These are phyloP conservation scores for Nannochloris sp. DNA, from an alignment of 139 green algal species.

Conservation along the genomic window DNA sequence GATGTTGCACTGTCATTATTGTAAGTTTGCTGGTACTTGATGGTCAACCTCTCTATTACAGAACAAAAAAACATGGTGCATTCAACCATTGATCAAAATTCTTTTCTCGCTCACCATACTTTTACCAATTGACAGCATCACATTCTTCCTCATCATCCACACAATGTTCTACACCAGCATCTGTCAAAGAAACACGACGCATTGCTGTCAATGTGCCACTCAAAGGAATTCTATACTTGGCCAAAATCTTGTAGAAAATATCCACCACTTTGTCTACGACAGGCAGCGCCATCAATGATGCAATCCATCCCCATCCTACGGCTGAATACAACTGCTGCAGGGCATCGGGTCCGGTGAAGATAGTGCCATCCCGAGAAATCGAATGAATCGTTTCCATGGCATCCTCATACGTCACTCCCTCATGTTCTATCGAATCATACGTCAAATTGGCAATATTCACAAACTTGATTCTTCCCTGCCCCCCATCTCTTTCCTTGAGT, in stretches of 20 bases:
- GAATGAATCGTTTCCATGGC: constrained; percentile 70
- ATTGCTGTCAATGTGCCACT: constrained; percentile 43
- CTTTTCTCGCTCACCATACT: neutral
- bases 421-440: constrained; percentile 36
- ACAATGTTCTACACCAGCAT: constrained; percentile 28
- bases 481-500: constrained; percentile 40
- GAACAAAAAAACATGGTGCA: no score
- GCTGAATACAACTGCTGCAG: constrained; percentile 48
- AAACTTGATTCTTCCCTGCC: constrained; percentile 11
- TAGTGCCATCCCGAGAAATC: constrained; percentile 45
- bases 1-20: no score
- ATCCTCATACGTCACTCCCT: constrained; percentile 44
- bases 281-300: constrained; percentile 46
- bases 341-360: constrained; percentile 44
- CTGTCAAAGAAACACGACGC: constrained; percentile 38
- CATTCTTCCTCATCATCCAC: constrained; percentile 34
- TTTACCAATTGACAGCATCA: constrained; percentile 11
- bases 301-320: constrained; percentile 62
- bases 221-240: constrained; percentile 46
- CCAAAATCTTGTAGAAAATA: constrained; percentile 58
- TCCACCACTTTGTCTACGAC: constrained; percentile 43
- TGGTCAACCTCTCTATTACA: no score
- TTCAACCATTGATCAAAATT: no score
- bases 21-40: no score
- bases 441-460: constrained; percentile 20